phyloP scores from a whole-genome alignment of 1,284 basidiomycete species.

The Hypsizygus ulmarius region DNA sequence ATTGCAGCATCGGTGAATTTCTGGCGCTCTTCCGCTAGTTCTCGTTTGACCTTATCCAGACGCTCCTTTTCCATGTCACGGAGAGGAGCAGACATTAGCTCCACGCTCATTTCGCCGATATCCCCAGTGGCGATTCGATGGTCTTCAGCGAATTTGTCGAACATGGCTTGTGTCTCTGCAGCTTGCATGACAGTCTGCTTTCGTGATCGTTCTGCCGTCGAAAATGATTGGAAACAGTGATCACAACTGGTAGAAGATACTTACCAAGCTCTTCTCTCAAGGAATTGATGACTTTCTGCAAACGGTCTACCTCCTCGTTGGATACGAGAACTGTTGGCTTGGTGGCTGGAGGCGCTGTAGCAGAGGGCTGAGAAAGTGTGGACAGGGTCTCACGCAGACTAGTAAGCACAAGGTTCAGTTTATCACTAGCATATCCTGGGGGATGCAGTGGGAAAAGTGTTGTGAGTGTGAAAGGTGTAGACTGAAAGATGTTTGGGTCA shows the following conservation, averaged over 20 bases:
- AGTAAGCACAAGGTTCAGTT: conserved; percentile 46
- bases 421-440: conserved; percentile 50
- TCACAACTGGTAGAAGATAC: conserved; percentile 14
- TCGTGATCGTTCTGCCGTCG: conserved; percentile 45
- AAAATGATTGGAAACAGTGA: conserved; percentile 4
- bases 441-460: conserved; percentile 62
- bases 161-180: conserved; percentile 47
- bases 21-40: conserved; percentile 67
- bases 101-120: conserved; percentile 43
- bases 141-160: conserved; percentile 49
- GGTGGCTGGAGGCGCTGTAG: conserved; percentile 17
- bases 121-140: conserved; percentile 30
- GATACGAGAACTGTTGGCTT: conserved; percentile 14
- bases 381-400: conserved; percentile 38
- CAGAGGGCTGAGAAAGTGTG: conserved; percentile 20
- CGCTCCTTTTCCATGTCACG: conserved; percentile 51
- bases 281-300: conserved; percentile 45
- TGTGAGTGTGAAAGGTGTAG: conserved; percentile 42
- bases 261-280: conserved; percentile 60
- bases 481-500: conserved; percentile 32
- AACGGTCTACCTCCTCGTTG: conserved; percentile 41
- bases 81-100: conserved; percentile 50
- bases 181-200: conserved; percentile 43
- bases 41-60: conserved; percentile 46
- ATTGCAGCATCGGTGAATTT: conserved; percentile 65